Percentiles rank a stretch among this genome's conserved stretches.
These are phyloP conservation scores for Calocybe cyanea DNA, from an alignment of 768 basidiomycete species.

Conservation along the genomic window DNA sequence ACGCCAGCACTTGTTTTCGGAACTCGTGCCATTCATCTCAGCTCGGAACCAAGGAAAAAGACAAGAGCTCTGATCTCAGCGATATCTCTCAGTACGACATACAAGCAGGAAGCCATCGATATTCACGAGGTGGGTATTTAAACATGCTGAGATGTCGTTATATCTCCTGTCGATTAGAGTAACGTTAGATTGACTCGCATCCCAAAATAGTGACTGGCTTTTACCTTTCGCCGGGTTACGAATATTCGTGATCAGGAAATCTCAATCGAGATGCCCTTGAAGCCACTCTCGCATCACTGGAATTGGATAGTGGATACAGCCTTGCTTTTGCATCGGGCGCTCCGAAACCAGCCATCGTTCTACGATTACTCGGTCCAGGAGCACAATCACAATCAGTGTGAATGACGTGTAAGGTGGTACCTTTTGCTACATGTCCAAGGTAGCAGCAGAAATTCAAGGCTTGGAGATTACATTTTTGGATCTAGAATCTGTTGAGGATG, in stretches of 20 bases:
- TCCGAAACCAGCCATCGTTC: constrained; percentile 78
- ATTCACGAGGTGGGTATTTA: constrained; percentile 68
- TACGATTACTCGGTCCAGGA: constrained; percentile 68
- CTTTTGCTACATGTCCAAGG: constrained; percentile 73
- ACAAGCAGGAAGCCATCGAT: constrained; percentile 76
- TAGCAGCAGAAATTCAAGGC: constrained; percentile 59
- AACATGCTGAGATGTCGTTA: not conserved
- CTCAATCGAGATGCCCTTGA: constrained; percentile 86
- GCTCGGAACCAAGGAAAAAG: constrained; percentile 65
- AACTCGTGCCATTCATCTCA: constrained; percentile 84
- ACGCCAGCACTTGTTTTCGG: constrained; percentile 76
- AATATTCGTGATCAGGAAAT: constrained; percentile 88
- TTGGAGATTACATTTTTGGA: constrained; percentile 78
- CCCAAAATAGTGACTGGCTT: not conserved
- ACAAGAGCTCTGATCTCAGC: constrained; percentile 87
- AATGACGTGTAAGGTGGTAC: constrained; percentile 97
- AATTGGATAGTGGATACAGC: constrained; percentile 65
- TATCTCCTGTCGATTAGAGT: too few species aligned
- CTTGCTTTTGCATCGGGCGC: constrained; percentile 86
- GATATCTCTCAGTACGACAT: constrained; percentile 92
- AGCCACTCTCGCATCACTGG: constrained; percentile 69
- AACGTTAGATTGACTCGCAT: too few species aligned
- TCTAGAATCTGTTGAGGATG: constrained; percentile 65
- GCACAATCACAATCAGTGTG: constrained; percentile 83
- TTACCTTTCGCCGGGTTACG: constrained; percentile 52